Percentiles rank a stretch among this genome's conserved stretches.
Evolutionary conservation across 2,329 filamentous ascomycete genomes (phyloP).

Genomic region (Microdochium paspali): DNA sequence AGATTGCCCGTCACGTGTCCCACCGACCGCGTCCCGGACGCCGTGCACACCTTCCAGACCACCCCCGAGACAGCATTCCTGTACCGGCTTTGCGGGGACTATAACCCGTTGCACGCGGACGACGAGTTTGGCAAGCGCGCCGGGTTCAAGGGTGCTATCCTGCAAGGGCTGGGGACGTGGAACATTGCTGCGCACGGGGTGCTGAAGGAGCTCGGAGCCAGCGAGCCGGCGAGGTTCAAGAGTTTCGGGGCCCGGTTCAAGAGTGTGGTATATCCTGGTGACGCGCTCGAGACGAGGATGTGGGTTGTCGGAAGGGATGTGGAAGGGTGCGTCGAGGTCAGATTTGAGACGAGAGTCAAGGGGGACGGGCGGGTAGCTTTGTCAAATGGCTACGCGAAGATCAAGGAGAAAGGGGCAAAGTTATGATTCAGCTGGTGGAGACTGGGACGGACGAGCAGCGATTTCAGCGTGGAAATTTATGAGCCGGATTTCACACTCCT

Average conservation of each 20-base stretch:
- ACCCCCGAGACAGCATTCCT: constrained; percentile 27
- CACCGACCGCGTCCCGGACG: constrained; percentile 21
- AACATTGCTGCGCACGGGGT: constrained; percentile 34
- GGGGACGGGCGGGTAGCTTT: constrained; percentile 19
- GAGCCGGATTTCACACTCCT: too few species aligned
- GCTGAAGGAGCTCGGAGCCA: constrained; percentile 26
- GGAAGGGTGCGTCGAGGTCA: constrained; percentile 21
- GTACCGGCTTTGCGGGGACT: constrained; percentile 36
- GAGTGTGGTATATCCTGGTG: constrained; percentile 35
- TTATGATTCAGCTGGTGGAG: constrained; percentile 8
- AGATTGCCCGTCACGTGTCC: constrained; percentile 21
- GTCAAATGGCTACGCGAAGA: constrained; percentile 23
- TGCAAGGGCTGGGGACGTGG: constrained; percentile 37
- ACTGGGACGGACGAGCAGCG: too few species aligned
- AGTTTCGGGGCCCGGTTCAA: constrained; percentile 33
- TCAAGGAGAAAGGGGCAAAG: constrained; percentile 17
- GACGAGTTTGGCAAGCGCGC: constrained; percentile 6
- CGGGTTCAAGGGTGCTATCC: constrained; percentile 34
- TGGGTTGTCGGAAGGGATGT: constrained; percentile 23
- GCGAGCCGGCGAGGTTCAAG: constrained; percentile 28
- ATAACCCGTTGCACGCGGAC: constrained; percentile 25
- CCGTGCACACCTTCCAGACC: constrained; percentile 25
- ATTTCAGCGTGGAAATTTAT: too few species aligned
- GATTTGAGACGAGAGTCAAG: constrained; percentile 29
- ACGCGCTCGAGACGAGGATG: constrained; percentile 30